Base-by-base conservation (phyloP, 1,284 basidiomycete species). In the Malassezia arunalokei region DNA sequence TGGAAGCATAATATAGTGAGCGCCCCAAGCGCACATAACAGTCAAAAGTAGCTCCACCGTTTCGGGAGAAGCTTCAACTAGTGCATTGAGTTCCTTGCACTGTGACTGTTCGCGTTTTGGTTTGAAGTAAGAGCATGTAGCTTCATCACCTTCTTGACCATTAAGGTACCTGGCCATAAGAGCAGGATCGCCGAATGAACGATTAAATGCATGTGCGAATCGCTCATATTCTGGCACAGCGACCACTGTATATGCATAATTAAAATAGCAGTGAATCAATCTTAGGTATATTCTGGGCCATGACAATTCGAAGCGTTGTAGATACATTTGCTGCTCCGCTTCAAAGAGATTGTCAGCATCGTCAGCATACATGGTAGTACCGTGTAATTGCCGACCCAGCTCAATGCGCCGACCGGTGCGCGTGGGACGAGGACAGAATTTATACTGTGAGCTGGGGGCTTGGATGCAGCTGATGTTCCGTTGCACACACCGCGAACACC, bases 371-470 rank as follows among this genome's bases (percentile, higher is more conserved):
- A 43, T 41, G 3, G 60, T 51, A 12, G 58, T 57, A 38, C 67
- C 68, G 42, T 71, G 68, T 14, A 71, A 52, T 49, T 58, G 49
- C n/a, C 65, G 59, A 1, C 67, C 67, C 39, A 70, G 62, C 51
- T 71, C 68, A 46, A 71, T 71, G 9, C 68, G 58, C 49, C 66
- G 69, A 5, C 68, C 68, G 1, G 66, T 66, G 6, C 68, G 60
- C 40, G 64, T 63, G 5, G 68, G 68, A 20, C 68, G 59, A 0
- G 66, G 66, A 38, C 63, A 64, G 15, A 62, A 50, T 11, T 64
- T 61, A 3, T 65, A 63, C 14, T 66, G 60, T 5, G 66, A 58
- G 1, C 59, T 55, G 45, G 59, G 50, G 29, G 58, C 67, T 51
- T 68, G 66, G 43, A 58, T 62, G 47, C 68, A 71, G 9, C 52